Percentiles rank a stretch among this genome's conserved stretches.
phyloP scores from a whole-genome alignment of 306 rosid species.

The Dalbergia oliveri region DNA sequence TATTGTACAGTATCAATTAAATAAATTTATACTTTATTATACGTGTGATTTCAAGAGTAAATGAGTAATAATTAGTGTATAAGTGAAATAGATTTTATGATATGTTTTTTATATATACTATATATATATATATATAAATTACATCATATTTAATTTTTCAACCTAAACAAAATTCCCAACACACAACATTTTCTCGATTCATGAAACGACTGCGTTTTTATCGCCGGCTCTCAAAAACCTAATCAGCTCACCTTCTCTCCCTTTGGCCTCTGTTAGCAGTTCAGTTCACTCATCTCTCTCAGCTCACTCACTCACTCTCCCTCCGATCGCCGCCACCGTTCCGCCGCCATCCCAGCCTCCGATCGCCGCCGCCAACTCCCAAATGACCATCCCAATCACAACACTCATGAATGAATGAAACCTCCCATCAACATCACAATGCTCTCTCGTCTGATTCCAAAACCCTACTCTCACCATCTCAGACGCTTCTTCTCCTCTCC shows the following conservation, averaged over 20 bases:
- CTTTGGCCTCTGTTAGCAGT: background rate
- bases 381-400: background rate
- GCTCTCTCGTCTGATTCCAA: constrained; percentile 89
- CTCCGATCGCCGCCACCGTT: constrained; percentile 27
- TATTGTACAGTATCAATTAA: no score
- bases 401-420: constrained; percentile 30
- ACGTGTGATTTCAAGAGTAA: no score
- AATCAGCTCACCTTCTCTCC: background rate
- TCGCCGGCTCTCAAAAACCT: constrained; percentile 24
- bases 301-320: background rate
- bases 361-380: constrained; percentile 14
- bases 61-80: no score
- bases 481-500: constrained; percentile 55
- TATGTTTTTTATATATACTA: no score
- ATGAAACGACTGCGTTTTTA: background rate
- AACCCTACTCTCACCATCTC: constrained; percentile 60
- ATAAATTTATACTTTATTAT: no score
- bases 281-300: background rate
- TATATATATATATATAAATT: no score
- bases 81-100: no score
- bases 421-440: constrained; percentile 52
- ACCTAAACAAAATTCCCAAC: no score
- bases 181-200: background rate
- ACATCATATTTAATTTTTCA: no score
- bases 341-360: background rate